These are phyloP conservation scores for Penicillium steckii DNA, from an alignment of 495 filamentous ascomycete species.

Conservation along the genomic window DNA sequence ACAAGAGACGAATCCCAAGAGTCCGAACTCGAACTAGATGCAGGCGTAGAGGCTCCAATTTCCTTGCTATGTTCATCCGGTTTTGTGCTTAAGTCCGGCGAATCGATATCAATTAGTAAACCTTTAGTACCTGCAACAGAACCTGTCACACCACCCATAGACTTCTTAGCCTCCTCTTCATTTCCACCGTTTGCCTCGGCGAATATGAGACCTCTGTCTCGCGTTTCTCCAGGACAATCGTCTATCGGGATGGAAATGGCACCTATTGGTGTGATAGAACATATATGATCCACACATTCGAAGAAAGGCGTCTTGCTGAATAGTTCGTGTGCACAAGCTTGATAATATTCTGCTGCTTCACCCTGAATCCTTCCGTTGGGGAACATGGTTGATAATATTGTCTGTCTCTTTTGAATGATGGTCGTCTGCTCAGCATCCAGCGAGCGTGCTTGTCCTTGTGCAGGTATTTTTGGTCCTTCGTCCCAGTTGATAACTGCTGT, in stretches of 20 bases:
- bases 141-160: not conserved
- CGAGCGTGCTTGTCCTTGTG: slow-evolving; percentile 17
- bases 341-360: slow-evolving; percentile 51
- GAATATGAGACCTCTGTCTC: not conserved
- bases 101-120: slow-evolving; percentile 35
- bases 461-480: slow-evolving; percentile 20
- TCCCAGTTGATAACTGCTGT: slow-evolving; percentile 23
- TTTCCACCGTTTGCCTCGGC: not conserved
- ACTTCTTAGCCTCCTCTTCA: not conserved
- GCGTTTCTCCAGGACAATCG: slow-evolving; percentile 1
- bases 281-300: slow-evolving; percentile 48
- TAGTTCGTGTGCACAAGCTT: slow-evolving; percentile 51
- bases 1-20: slow-evolving; percentile 14
- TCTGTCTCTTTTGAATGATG: slow-evolving; percentile 8
- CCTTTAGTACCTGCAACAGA: slow-evolving; percentile 1
- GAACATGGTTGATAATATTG: slow-evolving; percentile 27
- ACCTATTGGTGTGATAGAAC: slow-evolving; percentile 33
- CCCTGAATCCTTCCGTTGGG: slow-evolving; percentile 34
- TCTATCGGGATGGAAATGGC: not conserved
- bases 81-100: too few species aligned
- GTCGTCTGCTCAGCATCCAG: not conserved
- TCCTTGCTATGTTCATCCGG: slow-evolving; percentile 2
- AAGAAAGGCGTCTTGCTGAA: slow-evolving; percentile 50
- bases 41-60: not conserved
- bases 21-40: slow-evolving; percentile 11